Evolutionary conservation across 2,329 filamentous ascomycete species (phyloP), one percentile per base, ranked within the genome.

Genomic region (Karstenula rhodostoma): DNA sequence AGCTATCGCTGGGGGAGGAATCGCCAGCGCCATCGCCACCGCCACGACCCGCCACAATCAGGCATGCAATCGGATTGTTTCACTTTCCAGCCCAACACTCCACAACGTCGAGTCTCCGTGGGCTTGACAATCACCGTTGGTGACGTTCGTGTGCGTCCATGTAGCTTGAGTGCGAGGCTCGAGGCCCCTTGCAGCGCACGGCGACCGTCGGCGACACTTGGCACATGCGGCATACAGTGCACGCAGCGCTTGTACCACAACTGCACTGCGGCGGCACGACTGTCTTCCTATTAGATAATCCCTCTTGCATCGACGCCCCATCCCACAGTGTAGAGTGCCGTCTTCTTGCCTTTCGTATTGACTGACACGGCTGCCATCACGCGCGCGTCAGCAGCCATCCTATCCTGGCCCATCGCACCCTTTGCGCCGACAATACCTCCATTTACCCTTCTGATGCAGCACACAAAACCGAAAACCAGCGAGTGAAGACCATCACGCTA

Each of bases 201-300:
- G 37, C 19, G 43, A 13, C 23, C 25, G 15, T 25, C 37, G 25
- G 51, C 37, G n/a, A 13, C 12, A 33, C 19, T 43, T 5, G n/a
- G 17, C 12, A 33, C 19, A 29, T 5, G 35, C 22, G 50, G 19
- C 19, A 23, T 23, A 19, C 44, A 50, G 19, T 46, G 22, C 15
- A n/a, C n/a, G n/a, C n/a, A n/a, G 51, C 51, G 40, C 40, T 46
- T 35, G 51, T 25, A 27, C 29, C 50, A 54, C 40, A 32, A 44
- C 27, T 27, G 52, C 52, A 43, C 29, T 47, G 27, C 25, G 27
- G 42, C 51, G 52, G 52, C 52, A 25, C 52, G 22, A 46, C 29
- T 47, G 42, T 29, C 42, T 47, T 33, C 25, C 51, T 35, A 46
- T 46, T 55, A 55, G 52, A 55, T 47, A 47, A 55, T 55, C 52